Evolutionary conservation across 1,284 basidiomycete genomes (phyloP), one percentile per base, ranked within the genome.

Genomic region (Melampsora medusae): DNA sequence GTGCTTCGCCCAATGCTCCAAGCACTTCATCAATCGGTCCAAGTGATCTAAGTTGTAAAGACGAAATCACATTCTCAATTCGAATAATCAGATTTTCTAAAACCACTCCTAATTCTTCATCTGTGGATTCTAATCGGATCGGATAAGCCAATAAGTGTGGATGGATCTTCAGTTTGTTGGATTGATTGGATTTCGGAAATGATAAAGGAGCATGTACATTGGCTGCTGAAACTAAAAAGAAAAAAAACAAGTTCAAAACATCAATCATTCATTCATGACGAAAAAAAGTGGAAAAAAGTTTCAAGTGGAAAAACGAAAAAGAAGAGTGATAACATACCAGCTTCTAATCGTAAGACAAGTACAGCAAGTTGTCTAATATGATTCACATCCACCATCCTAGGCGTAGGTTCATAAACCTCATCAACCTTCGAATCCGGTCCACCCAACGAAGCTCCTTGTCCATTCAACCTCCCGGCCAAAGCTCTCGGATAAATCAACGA

Each of bases 321-420:
- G 85, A 80, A 3, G 86, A 83, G 6, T 86, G 86, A 85, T 35
- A 90, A 89, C 53, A 28, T 22, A 76, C 73, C 73, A 81, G 90
- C 89, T 84, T 98, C 94, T 64, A 97, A 86, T 12, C 94, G 89
- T 48, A 97, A 84, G 80, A 90, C 91, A 19, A 97, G 83, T 79
- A 89, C 82, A 1, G 89, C 90, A 61, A 99, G 85, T 78, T 91
- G 88, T 68, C 88, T 88, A 81, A 96, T 89, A 81, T 93, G 91
- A 31, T 88, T 87, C 49, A 92, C 87, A 72, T 85, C 84, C 78
- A 89, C 90, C 81, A 91, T 89, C 78, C 89, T 88, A 50, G 89
- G 74, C 53, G 81, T 81, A 50, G 82, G 81, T 77, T 83, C 81
- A 79, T 81, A 83, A 53, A 83, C 80, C 75, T 81, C 81, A n/a